Evolutionary conservation across 139 green algal genomes (phyloP).

Genomic region (Coelastrella sp.): DNA sequence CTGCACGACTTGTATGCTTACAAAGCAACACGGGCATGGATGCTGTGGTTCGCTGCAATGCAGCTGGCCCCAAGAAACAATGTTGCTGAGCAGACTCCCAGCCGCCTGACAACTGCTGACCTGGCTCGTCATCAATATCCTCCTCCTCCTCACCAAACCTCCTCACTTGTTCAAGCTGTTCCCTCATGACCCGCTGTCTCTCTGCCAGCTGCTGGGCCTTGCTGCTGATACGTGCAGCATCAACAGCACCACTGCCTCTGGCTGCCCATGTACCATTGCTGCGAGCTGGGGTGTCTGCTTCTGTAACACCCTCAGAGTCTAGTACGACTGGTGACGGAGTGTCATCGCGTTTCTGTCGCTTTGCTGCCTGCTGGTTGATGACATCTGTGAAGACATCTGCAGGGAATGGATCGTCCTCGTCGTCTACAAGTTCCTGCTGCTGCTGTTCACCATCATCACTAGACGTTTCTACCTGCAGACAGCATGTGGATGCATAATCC

Average conservation of each 20-base stretch:
- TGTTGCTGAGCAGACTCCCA: neutral
- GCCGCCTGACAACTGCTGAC: neutral
- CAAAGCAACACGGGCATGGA: too few relatives aligned
- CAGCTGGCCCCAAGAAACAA: too few relatives aligned
- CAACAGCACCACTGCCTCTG: neutral
- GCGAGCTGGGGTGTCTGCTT: neutral
- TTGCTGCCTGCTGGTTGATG: neutral
- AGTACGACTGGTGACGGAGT: neutral
- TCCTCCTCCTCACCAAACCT: neutral
- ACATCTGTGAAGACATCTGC: neutral
- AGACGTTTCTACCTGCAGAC: neutral
- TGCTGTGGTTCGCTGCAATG: too few relatives aligned
- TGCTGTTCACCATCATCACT: neutral
- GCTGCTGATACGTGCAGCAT: neutral
- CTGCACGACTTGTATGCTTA: too few relatives aligned
- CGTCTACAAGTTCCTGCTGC: neutral
- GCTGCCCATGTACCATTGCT: neutral
- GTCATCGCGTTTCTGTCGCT: neutral
- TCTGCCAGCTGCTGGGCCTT: neutral
- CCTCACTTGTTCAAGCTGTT: conserved; percentile 4
- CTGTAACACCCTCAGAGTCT: neutral
- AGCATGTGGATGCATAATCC: too few relatives aligned
- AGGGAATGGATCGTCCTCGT: conserved; percentile 1
- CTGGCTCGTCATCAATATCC: conserved; percentile 8
- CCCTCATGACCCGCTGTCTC: neutral